A percentile compares a stretch with the other conserved stretches of the same genome.
Evolutionary conservation across 768 basidiomycete species (phyloP).

Genomic region (Dentipellis fragilis): DNA sequence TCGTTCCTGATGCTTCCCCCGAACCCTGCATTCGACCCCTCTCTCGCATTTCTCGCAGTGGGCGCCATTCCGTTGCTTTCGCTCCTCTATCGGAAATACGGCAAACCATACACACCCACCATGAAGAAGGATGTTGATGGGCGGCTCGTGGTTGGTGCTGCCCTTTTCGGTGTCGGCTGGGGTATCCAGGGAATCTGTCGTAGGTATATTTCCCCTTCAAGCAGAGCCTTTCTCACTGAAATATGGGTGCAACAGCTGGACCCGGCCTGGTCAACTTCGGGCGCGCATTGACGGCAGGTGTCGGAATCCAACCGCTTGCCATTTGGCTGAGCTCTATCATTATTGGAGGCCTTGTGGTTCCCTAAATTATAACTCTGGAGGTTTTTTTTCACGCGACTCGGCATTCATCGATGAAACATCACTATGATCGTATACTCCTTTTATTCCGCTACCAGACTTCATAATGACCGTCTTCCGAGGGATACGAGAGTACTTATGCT

Average conservation of each 20-base stretch:
- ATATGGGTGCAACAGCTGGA: constrained; percentile 32
- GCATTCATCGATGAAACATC: too few relatives aligned
- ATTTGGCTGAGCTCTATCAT: constrained; percentile 30
- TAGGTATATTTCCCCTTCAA: constrained; percentile 31
- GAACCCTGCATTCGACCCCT: constrained; percentile 43
- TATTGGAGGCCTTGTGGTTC: constrained; percentile 16
- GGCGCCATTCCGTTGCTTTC: constrained; percentile 40
- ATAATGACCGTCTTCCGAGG: too few relatives aligned
- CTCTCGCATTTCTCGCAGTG: constrained; percentile 41
- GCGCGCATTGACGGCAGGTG: constrained; percentile 29
- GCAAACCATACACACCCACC: constrained; percentile 30
- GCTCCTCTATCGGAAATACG: constrained; percentile 31
- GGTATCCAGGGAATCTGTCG: constrained; percentile 52
- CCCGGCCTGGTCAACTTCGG: constrained; percentile 56
- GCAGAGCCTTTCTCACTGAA: not conserved
- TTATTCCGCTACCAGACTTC: too few relatives aligned
- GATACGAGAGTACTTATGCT: too few relatives aligned
- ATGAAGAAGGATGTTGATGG: constrained; percentile 28
- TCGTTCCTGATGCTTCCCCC: constrained; percentile 43
- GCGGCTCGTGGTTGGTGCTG: constrained; percentile 38
- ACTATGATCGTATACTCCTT: too few relatives aligned
- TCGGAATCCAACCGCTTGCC: constrained; percentile 22
- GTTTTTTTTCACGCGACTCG: too few relatives aligned
- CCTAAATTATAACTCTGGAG: not conserved
- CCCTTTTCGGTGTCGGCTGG: constrained; percentile 56